Evolutionary conservation across 1,284 basidiomycete genomes (phyloP), one percentile per base, ranked within the genome.

Genomic region (Fomes fomentarius): DNA sequence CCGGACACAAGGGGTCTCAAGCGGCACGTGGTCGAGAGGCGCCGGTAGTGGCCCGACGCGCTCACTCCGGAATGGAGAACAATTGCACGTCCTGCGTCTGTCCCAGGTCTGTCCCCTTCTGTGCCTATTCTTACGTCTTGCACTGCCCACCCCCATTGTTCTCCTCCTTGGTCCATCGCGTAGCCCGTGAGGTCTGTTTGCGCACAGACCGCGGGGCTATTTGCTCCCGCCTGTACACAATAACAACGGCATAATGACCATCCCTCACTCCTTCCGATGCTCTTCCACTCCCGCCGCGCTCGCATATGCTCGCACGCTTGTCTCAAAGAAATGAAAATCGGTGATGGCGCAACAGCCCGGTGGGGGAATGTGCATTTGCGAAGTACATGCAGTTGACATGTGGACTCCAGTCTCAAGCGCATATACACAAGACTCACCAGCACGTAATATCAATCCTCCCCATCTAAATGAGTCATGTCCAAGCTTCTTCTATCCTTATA

Each of bases 1-100:
- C 22, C 28, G 65, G 68, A 51, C 45, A 69, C 69, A 68, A 69
- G 60, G 61, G 46, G 59, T 61, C 57, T 54, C 53, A 56, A 26
- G 31, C 48, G 26, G 50, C 62, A 63, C 64, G 62, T 62, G 62
- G 56, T 30, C 51, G 28, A 38, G 39, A 46, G n/a, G 54, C 39
- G 50, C 14, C 12, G 31, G 40, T 47, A 31, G 41, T 48, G 22
- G 31, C 52, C 33, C 19, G 34, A 47, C 34, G 31, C 39, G 39
- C 50, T 38, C 31, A 9, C 33, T 17, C 52, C 54, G 22, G 44
- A n/a, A 45, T 52, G 34, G 54, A 63, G 52, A 62, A 66, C 64
- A 66, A 66, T 66, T 62, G 57, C 54, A 47, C 22, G 30, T 15
- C 30, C 30, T 15, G 22, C 38, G 35, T 9, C 30, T 25, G 26